Evolutionary conservation across 2,329 filamentous ascomycete genomes (phyloP).

Genomic region (Curvularia lunata): DNA sequence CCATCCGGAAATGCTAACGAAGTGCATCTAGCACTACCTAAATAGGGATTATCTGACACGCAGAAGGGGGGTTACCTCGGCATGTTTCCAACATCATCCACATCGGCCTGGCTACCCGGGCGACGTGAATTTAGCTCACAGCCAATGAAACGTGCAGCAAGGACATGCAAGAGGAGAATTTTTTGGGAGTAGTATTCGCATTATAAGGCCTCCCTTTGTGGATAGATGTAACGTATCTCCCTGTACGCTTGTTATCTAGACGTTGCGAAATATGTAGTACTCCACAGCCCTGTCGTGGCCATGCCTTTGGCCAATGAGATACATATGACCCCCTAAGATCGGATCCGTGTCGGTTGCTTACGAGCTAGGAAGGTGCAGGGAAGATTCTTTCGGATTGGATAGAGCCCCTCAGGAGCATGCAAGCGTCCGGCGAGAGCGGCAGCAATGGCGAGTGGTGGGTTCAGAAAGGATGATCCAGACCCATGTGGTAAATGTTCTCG

Average conservation of each 20-base stretch:
- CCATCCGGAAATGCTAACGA: slow-evolving; percentile 1
- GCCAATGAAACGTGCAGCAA: neutral
- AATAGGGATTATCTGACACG: neutral
- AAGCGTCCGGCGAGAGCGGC: neutral
- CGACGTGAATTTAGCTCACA: neutral
- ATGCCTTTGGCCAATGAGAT: neutral
- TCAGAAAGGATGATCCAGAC: slow-evolving; percentile 27
- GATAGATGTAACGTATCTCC: neutral
- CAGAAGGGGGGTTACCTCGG: slow-evolving; percentile 5
- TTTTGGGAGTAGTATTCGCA: neutral
- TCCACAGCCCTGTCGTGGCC: neutral
- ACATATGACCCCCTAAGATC: neutral
- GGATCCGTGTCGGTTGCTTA: neutral
- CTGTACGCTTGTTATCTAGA: neutral
- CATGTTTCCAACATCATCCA: neutral
- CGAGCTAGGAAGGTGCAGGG: neutral
- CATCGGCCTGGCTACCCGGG: neutral
- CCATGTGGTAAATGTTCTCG: slow-evolving; percentile 32
- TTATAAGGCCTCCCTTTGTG: neutral
- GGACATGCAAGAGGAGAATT: neutral
- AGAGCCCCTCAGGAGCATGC: neutral
- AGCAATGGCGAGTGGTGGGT: neutral
- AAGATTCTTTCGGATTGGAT: neutral
- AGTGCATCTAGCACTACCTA: neutral
- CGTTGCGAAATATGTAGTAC: neutral